These are phyloP conservation scores for Sclerotinia borealis DNA, from an alignment of 2,329 filamentous ascomycete genomes.

Conservation along the genomic window DNA sequence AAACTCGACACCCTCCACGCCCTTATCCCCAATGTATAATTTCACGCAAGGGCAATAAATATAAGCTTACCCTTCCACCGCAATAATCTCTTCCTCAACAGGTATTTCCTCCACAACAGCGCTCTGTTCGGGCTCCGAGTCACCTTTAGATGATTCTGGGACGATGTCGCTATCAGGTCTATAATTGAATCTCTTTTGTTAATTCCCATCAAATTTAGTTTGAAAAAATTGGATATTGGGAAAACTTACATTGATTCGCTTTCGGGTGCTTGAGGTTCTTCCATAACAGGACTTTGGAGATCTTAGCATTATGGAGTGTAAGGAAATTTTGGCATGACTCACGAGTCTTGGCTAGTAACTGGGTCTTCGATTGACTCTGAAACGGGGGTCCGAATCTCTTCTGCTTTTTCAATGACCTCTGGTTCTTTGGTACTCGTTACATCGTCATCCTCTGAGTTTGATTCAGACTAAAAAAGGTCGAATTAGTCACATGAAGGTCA, in stretches of 20 bases:
- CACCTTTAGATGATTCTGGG: neutral
- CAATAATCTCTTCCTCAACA: neutral
- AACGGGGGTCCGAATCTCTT: too few relatives aligned
- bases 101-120: neutral
- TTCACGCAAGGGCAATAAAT: too few relatives aligned
- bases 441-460: neutral
- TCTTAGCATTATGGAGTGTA: neutral
- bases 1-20: too few relatives aligned
- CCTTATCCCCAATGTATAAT: too few relatives aligned
- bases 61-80: neutral
- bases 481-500: too few relatives aligned
- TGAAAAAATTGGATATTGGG: neutral
- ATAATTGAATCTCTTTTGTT: neutral
- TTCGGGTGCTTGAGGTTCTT: neutral
- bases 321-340: neutral
- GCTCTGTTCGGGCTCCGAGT: neutral
- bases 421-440: neutral
- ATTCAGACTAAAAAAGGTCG: neutral
- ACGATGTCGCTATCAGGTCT: neutral
- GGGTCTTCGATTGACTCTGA: neutral
- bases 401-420: neutral
- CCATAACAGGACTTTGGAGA: neutral
- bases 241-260: neutral
- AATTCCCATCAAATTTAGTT: neutral
- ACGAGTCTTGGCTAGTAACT: neutral